Base-by-base conservation (phyloP, 2,329 filamentous ascomycete species). In the Penicillium paneum region DNA sequence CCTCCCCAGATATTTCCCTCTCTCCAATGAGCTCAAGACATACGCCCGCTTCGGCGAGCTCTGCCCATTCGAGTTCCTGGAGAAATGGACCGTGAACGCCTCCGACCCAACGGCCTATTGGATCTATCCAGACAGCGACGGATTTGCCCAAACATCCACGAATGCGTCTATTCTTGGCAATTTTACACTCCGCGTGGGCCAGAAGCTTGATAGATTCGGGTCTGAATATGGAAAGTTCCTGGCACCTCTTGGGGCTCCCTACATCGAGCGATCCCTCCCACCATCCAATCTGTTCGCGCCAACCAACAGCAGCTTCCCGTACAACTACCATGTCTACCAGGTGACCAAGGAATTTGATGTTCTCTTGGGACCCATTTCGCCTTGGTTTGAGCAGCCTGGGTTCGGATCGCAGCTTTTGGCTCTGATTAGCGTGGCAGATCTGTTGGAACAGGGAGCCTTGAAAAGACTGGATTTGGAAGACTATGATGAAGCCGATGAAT, bases 381-480 rank as follows among this genome's bases (percentile, higher is more conserved):
- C 75, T 8, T 81, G 75, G 77, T 82, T 81, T 54, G 77, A 77
- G 8, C 78, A 81, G 67, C 77, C 77, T 0, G 79, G 79, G 0
- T 69, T 78, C 35, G 79, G 79, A 34, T 63, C 76, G 40, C 70
- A 76, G 46, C 72, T 67, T 44, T 54, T 65, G 40, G 55, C 61
- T 5, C 67, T 59, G 10, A 54, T 51, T 3, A 70, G 59, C 39
- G 68, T 78, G 3, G 45, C 61, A 29, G 55, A 54, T 3, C 58
- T 78, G 52, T 45, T 77, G n/a, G 56, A 59, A 5, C 60, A 57
- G 1, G 72, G 73, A 1, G 72, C 61, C 48, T 50, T 77, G 47
- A 64, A 65, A 45, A 59, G 66, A 17, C 54, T 66, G 45, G 32
- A 36, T 8, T 47, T 55, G 17, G 39, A 56, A 17, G 60, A 64